Conservation (phyloP, 2,329 filamentous ascomycete species). For the Colletotrichum euphorbiae region DNA sequence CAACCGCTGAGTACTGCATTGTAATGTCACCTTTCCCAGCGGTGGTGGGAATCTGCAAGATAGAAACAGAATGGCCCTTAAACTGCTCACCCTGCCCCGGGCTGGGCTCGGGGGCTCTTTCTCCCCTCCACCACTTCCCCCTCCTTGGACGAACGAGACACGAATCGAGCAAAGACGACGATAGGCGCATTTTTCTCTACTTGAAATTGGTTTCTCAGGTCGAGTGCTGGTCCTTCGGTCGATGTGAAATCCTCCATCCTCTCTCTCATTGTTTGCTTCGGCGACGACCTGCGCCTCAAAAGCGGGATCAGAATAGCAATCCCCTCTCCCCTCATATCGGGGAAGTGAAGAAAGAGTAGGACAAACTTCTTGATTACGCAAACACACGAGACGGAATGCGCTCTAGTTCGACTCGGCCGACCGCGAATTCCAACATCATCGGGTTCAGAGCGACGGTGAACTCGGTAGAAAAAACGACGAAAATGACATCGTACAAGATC, state of each 20-base stretch:
- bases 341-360: conserved; percentile 1
- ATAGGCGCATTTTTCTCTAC: not conserved
- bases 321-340: not conserved
- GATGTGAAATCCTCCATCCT: conserved; percentile 23
- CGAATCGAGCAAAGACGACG: conserved; percentile 17
- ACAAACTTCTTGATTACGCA: not conserved
- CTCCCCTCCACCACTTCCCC: conserved; percentile 4
- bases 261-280: conserved; percentile 23
- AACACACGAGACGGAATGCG: too few relatives aligned
- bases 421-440: not conserved
- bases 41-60: conserved; percentile 19
- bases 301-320: conserved; percentile 12
- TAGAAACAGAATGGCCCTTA: conserved; percentile 29
- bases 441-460: too few relatives aligned
- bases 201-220: not conserved
- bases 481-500: conserved; percentile 62
- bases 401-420: too few relatives aligned
- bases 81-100: conserved; percentile 35
- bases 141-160: conserved; percentile 5
- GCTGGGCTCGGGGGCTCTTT: conserved; percentile 13
- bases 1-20: conserved; percentile 22
- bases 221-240: conserved; percentile 36
- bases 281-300: conserved; percentile 26
- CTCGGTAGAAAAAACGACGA: not conserved
- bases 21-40: not conserved